These are phyloP conservation scores for Colletotrichum tanaceti DNA, from an alignment of 2,329 filamentous ascomycete genomes.

Conservation along the genomic window DNA sequence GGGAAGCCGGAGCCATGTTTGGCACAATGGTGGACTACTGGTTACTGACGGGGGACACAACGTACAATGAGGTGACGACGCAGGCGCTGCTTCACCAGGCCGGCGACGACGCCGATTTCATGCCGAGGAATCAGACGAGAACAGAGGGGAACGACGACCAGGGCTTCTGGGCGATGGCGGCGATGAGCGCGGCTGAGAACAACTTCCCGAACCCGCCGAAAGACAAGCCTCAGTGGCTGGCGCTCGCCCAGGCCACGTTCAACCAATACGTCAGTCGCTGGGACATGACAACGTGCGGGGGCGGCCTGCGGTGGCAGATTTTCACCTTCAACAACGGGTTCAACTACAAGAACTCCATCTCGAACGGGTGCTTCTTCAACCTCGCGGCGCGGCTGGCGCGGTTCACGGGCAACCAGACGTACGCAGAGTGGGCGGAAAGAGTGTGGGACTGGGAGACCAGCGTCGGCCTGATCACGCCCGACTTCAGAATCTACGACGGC, in stretches of 20 bases:
- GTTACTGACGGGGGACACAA: conserved; percentile 73
- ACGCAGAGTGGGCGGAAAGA: conserved; percentile 78
- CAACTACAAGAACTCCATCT: conserved; percentile 76
- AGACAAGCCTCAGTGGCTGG: conserved; percentile 78
- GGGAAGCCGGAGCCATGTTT: conserved; percentile 80
- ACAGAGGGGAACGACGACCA: conserved; percentile 79
- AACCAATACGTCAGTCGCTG: conserved; percentile 80
- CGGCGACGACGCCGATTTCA: conserved; percentile 69
- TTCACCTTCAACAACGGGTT: conserved; percentile 80
- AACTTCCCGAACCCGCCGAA: conserved; percentile 76
- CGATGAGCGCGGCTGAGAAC: conserved; percentile 81
- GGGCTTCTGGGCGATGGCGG: conserved; percentile 87
- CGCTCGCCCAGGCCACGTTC: conserved; percentile 81
- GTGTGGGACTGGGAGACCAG: conserved; percentile 74
- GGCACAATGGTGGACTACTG: conserved; percentile 79
- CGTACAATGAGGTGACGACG: conserved; percentile 70
- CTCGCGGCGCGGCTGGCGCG: conserved; percentile 76
- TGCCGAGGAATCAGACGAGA: conserved; percentile 74
- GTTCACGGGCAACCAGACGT: conserved; percentile 84
- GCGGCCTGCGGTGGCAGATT: conserved; percentile 88
- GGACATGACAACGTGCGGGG: conserved; percentile 74
- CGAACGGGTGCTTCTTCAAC: conserved; percentile 78
- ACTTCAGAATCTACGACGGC: conserved; percentile 67
- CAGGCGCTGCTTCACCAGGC: conserved; percentile 72
- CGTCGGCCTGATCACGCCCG: conserved; percentile 66